Evolutionary conservation across 768 basidiomycete species (phyloP).

Genomic region (Coprinopsis sp.): DNA sequence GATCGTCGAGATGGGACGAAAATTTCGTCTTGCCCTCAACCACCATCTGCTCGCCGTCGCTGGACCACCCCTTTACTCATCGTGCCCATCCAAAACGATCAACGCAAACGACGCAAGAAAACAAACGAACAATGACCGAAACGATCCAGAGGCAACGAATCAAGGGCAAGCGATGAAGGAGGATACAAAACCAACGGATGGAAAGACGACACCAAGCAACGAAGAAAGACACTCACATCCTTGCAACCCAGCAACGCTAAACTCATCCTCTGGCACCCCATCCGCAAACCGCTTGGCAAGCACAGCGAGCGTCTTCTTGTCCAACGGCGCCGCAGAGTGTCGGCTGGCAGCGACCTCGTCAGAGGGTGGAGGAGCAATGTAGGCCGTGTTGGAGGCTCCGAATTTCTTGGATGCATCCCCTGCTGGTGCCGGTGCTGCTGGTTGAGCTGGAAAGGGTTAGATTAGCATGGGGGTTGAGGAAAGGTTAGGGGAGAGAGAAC

Average conservation of each 20-base stretch:
- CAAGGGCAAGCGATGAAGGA: not conserved
- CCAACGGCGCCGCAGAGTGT: conserved; percentile 62
- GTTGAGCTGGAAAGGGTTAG: not conserved
- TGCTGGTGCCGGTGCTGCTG: not conserved
- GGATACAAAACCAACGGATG: not conserved
- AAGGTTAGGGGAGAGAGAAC: not conserved
- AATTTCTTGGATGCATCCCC: conserved; percentile 36
- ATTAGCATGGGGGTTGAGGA: not conserved
- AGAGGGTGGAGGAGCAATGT: conserved; percentile 60
- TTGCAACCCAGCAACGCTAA: conserved; percentile 86
- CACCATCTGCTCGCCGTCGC: conserved; percentile 2
- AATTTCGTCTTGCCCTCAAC: not conserved
- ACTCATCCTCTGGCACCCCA: conserved; percentile 77
- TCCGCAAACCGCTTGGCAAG: conserved; percentile 79
- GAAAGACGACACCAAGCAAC: conserved; percentile 7
- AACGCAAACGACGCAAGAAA: too few relatives aligned
- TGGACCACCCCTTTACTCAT: not conserved
- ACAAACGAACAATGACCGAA: too few relatives aligned
- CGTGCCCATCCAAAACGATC: too few relatives aligned
- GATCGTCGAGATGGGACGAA: not conserved
- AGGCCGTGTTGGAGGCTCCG: conserved; percentile 54
- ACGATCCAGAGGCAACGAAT: too few relatives aligned
- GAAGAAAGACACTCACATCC: conserved; percentile 62
- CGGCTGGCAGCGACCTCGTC: conserved; percentile 52
- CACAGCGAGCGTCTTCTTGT: conserved; percentile 55